Evolutionary conservation across 129 eudicot genomes (phyloP), one percentile per base, ranked within the genome.

Genomic region (Pittosporum tobira): DNA sequence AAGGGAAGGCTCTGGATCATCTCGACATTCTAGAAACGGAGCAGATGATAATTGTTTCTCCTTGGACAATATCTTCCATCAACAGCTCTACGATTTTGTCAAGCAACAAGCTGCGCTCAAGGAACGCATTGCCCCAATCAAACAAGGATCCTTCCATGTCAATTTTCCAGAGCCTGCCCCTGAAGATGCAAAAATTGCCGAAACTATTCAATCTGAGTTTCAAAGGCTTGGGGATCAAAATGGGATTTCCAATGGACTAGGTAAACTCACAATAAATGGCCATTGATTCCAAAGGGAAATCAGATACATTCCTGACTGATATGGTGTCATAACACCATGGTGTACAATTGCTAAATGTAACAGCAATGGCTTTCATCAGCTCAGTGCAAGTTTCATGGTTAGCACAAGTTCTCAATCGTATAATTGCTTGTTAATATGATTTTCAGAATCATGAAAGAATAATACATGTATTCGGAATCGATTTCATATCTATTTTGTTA

Each of bases 1-100:
- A 82, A 80, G 78, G 78, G 94, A 87, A 73, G 96, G 99, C 28
- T 91, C 99, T 0, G 99, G 99, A 21, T 90, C 94, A 37, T 83
- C 90, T 15, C 73, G 76, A 46, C 70, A 75, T 58, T 61, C 78
- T 8, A 83, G 83, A 63, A 80, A 63, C 44, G 85, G 80, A 22
- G 56, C 51, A 5, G 75, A 52, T 34, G 79, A 82, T 58, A 63
- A 86, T 24, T 91, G 99, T 63, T 91, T 82, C 79, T 83, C 94
- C 0, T 53, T 86, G 55, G 99, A 91, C 56, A 94, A 91, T 59
- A 48, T 53, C 54, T 91, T 80, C 59, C 99, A 91, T 60, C 99
- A 79, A 58, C 80, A 87, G 66, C 76, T 87, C 6, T 91, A 87
- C 59, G 69, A 55, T 40, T 91, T 80, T 50, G 65, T 77, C 21